These are phyloP conservation scores for Typha latifolia DNA, from an alignment of 176 grass and related monocot species.

Conservation along the genomic window DNA sequence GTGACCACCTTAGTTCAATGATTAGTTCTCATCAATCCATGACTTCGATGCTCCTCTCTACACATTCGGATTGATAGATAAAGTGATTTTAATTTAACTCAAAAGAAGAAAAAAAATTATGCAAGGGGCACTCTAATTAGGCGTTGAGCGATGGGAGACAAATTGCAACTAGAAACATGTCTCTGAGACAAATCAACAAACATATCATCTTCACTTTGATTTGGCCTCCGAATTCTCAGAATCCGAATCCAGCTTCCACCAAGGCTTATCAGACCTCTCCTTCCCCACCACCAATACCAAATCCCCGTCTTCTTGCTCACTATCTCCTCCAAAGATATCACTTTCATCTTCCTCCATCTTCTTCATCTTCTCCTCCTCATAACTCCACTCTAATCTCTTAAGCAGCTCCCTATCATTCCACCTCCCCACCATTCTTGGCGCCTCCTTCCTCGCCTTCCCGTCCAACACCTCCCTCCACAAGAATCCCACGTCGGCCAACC, in stretches of 20 bases:
- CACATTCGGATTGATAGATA: too few relatives aligned
- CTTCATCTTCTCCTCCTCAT: slow-evolving; percentile 15
- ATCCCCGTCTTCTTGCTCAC: slow-evolving; percentile 20
- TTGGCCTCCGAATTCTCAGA: neutral
- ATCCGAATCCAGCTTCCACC: slow-evolving; percentile 55
- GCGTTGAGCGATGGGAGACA: too few relatives aligned
- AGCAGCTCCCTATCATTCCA: slow-evolving; percentile 44
- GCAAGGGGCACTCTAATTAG: too few relatives aligned
- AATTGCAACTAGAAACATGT: neutral
- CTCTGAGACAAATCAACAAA: neutral
- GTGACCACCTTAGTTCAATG: too few relatives aligned
- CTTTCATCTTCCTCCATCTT: slow-evolving; percentile 17
- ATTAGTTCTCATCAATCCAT: too few relatives aligned
- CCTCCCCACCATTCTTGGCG: slow-evolving; percentile 24
- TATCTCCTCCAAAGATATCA: neutral
- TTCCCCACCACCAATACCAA: neutral
- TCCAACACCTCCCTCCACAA: slow-evolving; percentile 41
- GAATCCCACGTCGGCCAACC: slow-evolving; percentile 37
- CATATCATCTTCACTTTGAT: neutral
- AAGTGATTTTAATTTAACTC: too few relatives aligned
- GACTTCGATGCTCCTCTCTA: too few relatives aligned
- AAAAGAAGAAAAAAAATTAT: too few relatives aligned
- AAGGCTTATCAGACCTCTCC: slow-evolving; percentile 20
- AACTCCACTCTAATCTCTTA: slow-evolving; percentile 51
- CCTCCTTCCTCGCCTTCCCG: slow-evolving; percentile 43